Base-by-base conservation (phyloP, 2,329 filamentous ascomycete species). In the Aspergillus novoparasiticus region DNA sequence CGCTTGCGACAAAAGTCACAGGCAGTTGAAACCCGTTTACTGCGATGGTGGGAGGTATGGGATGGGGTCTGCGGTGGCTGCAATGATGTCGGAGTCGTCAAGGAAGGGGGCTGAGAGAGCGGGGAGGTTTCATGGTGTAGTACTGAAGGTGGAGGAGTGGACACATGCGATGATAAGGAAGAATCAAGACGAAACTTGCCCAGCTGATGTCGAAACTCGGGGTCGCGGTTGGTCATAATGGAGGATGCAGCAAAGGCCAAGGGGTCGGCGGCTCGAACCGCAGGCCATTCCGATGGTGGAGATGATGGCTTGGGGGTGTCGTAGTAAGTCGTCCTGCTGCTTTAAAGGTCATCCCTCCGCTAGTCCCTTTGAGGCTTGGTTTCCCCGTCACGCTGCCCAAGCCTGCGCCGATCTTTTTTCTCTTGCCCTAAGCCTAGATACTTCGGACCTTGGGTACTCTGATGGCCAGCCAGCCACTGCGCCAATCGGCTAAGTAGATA, bases 1-100 rank as follows among this genome's bases (percentile, higher is more conserved):
- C 76, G 68, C 61, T 77, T 78, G 61, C 76, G 74, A 72, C 76
- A 79, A 55, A 79, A 79, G 50, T 79, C 76, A 62, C 76, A 79
- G 26, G 76, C 76, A 1, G 76, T 79, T 30, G 76, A 78, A 16
- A 79, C 76, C 39, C 76, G 76, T 63, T 79, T 79, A 30, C 69
- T 74, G 58, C 71, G 74, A 54, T 64, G 60, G 53, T 65, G 36
- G 59, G 59, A 34, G 62, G 57, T 23, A 46, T 57, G 54, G 10
- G 61, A 45, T 34, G 46, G 32, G 57, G 50, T 30, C 59, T 36
- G 51, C 21, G 23, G 51, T 16, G 51, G 45, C 36, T 64, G 63
- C 53, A 61, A 62, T 65, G 67, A 69, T 21, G 66, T 41, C 16
- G 59, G 41, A 2, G 46, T 57, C 12, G 53, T 55, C 51, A 55